Evolutionary conservation across 495 filamentous ascomycete genomes (phyloP).

Genomic region (Barbatosphaeria neglecta): DNA sequence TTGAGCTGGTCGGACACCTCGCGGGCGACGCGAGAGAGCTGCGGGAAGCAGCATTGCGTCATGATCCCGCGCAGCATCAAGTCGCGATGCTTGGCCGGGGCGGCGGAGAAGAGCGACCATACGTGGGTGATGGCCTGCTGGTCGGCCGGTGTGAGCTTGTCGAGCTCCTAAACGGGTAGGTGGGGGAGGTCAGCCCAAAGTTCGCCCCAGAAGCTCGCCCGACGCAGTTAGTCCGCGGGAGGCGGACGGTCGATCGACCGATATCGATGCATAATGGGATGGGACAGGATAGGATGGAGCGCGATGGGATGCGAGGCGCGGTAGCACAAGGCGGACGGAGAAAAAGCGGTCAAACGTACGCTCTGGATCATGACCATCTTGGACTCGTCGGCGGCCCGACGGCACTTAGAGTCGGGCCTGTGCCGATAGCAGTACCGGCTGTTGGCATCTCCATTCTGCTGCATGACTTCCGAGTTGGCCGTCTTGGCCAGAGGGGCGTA

Average conservation of each 20-base stretch:
- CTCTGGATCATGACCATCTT: conserved; percentile 90
- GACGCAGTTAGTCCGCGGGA: too few species aligned
- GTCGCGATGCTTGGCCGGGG: conserved; percentile 83
- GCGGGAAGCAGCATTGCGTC: conserved; percentile 91
- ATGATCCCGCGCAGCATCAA: conserved; percentile 94
- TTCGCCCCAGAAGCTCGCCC: too few species aligned
- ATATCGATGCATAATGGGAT: too few species aligned
- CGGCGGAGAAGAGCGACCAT: conserved; percentile 95
- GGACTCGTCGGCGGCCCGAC: conserved; percentile 81
- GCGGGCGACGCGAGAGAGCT: conserved; percentile 81
- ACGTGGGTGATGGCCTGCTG: conserved; percentile 92
- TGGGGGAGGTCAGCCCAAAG: conserved; percentile 3
- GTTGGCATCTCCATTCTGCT: conserved; percentile 45
- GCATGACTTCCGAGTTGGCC: conserved; percentile 24
- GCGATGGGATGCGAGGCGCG: neutral
- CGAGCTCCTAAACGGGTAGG: conserved; percentile 49
- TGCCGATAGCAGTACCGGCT: conserved; percentile 95
- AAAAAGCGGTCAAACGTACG: conserved; percentile 34
- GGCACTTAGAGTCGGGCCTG: conserved; percentile 85
- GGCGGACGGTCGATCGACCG: too few species aligned
- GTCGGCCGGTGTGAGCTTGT: conserved; percentile 67
- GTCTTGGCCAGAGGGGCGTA: conserved; percentile 57
- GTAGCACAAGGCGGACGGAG: neutral
- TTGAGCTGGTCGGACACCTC: conserved; percentile 84
- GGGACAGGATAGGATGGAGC: too few species aligned